Conservation (phyloP, 805 yeast genomes). For the Kuraishia floccosa region DNA sequence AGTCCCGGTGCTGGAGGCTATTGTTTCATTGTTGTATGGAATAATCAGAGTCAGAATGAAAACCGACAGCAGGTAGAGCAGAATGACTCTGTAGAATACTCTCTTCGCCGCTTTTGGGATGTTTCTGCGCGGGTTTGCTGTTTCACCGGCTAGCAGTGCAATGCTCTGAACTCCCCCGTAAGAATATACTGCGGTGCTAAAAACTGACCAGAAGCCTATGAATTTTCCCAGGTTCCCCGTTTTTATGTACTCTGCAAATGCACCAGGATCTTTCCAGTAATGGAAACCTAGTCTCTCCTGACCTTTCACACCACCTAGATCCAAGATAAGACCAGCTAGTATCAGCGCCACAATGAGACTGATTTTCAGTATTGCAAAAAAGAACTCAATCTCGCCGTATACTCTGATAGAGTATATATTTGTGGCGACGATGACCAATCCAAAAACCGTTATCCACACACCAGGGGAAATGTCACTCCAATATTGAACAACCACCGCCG, state of each 20-base stretch:
- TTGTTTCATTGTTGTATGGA: constrained; percentile 34
- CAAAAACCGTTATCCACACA: constrained; percentile 46
- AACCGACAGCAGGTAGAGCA: constrained; percentile 39
- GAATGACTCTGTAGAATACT: constrained; percentile 38
- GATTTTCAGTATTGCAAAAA: constrained; percentile 27
- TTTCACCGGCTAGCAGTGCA: constrained; percentile 45
- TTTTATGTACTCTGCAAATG: constrained; percentile 23
- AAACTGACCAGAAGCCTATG: too few species aligned
- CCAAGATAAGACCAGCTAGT: constrained; percentile 23
- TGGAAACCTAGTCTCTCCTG: constrained; percentile 47
- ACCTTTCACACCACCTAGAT: constrained; percentile 16
- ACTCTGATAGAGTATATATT: too few species aligned
- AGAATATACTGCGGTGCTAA: constrained; percentile 45
- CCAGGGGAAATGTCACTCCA: constrained; percentile 48
- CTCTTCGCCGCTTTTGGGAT: constrained; percentile 42
- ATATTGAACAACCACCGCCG: constrained; percentile 45
- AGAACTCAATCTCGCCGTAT: constrained; percentile 30
- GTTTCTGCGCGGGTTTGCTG: constrained; percentile 37
- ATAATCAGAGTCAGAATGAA: constrained; percentile 40
- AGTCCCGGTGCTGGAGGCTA: constrained; percentile 18
- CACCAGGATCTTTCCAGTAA: constrained; percentile 41
- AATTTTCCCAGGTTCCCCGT: constrained; percentile 40
- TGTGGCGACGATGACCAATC: constrained; percentile 33
- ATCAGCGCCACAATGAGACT: constrained; percentile 29
- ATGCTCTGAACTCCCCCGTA: constrained; percentile 44